These are phyloP conservation scores for Colletotrichum cuscutae DNA, from an alignment of 2,329 filamentous ascomycete genomes.

Conservation along the genomic window DNA sequence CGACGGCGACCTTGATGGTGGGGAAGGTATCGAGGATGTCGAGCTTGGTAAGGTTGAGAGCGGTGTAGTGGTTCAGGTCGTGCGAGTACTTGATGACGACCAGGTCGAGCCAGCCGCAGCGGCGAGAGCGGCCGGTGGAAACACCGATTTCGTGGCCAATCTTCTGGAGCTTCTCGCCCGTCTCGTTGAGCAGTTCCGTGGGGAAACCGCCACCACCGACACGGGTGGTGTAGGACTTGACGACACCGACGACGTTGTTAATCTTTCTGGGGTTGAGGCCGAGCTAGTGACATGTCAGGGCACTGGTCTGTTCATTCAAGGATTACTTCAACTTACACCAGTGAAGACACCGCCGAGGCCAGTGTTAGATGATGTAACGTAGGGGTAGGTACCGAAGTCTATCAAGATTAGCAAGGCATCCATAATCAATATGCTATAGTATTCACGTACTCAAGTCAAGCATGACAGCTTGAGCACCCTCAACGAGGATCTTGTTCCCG, in stretches of 20 bases:
- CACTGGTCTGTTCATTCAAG: background rate
- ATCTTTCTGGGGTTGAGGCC: conserved; percentile 70
- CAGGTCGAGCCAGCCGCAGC: conserved; percentile 65
- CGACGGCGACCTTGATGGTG: conserved; percentile 78
- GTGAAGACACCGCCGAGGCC: conserved; percentile 35
- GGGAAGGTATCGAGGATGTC: conserved; percentile 80
- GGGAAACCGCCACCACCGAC: conserved; percentile 74
- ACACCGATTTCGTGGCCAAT: conserved; percentile 50
- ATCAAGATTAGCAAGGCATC: background rate
- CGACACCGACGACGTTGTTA: conserved; percentile 70
- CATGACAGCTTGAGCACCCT: conserved; percentile 72
- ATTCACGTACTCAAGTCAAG: conserved; percentile 58
- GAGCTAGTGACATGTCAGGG: conserved; percentile 44
- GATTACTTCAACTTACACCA: conserved; percentile 6
- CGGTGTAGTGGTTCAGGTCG: conserved; percentile 74
- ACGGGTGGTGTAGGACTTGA: conserved; percentile 76
- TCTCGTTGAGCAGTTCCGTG: conserved; percentile 64
- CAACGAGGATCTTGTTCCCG: conserved; percentile 71
- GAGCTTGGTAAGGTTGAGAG: conserved; percentile 70
- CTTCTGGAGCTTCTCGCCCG: conserved; percentile 58
- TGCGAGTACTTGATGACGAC: conserved; percentile 73
- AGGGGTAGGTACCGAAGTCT: conserved; percentile 66
- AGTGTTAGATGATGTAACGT: conserved; percentile 39
- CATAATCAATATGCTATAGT: too few relatives aligned
- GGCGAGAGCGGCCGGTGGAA: conserved; percentile 68